Conservation (phyloP, 106 monocot genomes). For the Chionographis japonica region DNA sequence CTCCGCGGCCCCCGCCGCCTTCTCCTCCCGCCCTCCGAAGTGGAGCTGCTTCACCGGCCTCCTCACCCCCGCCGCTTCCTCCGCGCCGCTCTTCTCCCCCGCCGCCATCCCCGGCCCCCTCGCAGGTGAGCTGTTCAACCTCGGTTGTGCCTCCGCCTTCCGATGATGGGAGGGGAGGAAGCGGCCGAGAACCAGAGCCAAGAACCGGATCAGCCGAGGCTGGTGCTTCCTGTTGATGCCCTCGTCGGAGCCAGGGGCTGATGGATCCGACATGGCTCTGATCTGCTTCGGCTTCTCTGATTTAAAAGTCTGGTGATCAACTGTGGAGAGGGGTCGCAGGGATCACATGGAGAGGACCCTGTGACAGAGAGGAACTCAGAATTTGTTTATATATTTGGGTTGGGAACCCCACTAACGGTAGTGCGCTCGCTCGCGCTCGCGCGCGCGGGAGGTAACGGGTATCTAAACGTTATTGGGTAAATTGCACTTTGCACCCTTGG, state of each 20-base stretch:
- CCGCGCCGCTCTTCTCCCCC: not conserved
- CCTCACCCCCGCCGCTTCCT: conserved; percentile 7
- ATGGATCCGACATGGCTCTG: conserved; percentile 17
- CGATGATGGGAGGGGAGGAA: not conserved
- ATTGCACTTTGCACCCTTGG: too few relatives aligned
- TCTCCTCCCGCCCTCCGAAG: conserved; percentile 52
- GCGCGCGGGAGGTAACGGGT: too few relatives aligned
- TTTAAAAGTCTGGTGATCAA: too few relatives aligned
- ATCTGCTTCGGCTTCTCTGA: not conserved
- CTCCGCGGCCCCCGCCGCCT: conserved; percentile 38
- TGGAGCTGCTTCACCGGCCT: conserved; percentile 67
- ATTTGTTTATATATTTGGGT: too few relatives aligned
- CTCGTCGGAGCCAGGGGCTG: conserved; percentile 3
- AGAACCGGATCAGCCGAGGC: not conserved
- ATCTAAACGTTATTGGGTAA: too few relatives aligned
- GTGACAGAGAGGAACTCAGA: too few relatives aligned
- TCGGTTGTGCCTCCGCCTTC: not conserved
- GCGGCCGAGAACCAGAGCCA: not conserved
- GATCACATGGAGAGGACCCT: too few relatives aligned
- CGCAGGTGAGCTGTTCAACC: not conserved
- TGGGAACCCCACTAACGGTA: too few relatives aligned
- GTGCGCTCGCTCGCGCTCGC: too few relatives aligned
- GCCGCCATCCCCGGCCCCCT: not conserved
- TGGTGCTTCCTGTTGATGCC: not conserved
- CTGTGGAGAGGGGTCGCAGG: too few relatives aligned